These are phyloP conservation scores for Penicillium palitans DNA, from an alignment of 2,329 filamentous ascomycete species.

Conservation along the genomic window DNA sequence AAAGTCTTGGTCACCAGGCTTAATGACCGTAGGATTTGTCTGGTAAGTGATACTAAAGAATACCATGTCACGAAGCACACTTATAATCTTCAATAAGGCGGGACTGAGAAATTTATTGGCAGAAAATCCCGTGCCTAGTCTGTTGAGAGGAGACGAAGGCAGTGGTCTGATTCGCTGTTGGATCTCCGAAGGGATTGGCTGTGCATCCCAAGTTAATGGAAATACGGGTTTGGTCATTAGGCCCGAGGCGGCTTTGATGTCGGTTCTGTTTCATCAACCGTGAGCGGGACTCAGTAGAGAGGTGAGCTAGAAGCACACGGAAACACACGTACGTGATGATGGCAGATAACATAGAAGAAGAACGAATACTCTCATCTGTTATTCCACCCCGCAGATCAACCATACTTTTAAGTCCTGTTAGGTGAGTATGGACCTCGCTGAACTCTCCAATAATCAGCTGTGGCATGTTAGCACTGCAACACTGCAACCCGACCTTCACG, in stretches of 20 bases:
- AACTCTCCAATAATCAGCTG: slow-evolving; percentile 42
- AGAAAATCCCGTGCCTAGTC: slow-evolving; percentile 31
- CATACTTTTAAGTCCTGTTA: slow-evolving; percentile 40
- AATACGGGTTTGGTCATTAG: slow-evolving; percentile 38
- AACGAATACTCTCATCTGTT: slow-evolving; percentile 26
- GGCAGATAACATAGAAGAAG: slow-evolving; percentile 28
- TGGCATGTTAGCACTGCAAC: slow-evolving; percentile 11
- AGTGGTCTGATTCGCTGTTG: slow-evolving; percentile 32
- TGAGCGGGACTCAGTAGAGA: slow-evolving; percentile 7
- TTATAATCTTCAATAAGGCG: slow-evolving; percentile 28
- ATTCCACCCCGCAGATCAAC: slow-evolving; percentile 41
- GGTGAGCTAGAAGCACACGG: slow-evolving; percentile 3
- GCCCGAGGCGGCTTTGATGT: slow-evolving; percentile 38
- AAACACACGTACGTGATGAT: slow-evolving; percentile 31
- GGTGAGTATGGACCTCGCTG: slow-evolving; percentile 41
- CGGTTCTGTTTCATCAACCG: slow-evolving; percentile 25
- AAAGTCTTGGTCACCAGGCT: slow-evolving; percentile 31
- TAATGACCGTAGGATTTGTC: slow-evolving; percentile 23
- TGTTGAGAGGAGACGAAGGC: slow-evolving; percentile 25
- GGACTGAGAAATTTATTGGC: slow-evolving; percentile 33
- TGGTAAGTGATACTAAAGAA: slow-evolving; percentile 34
- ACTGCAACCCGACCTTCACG: neutral
- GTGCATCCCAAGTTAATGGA: slow-evolving; percentile 35
- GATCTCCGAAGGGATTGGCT: slow-evolving; percentile 31
- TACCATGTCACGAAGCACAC: slow-evolving; percentile 33